Conservation (phyloP, 495 filamentous ascomycete species). For the Neurospora sp. region DNA sequence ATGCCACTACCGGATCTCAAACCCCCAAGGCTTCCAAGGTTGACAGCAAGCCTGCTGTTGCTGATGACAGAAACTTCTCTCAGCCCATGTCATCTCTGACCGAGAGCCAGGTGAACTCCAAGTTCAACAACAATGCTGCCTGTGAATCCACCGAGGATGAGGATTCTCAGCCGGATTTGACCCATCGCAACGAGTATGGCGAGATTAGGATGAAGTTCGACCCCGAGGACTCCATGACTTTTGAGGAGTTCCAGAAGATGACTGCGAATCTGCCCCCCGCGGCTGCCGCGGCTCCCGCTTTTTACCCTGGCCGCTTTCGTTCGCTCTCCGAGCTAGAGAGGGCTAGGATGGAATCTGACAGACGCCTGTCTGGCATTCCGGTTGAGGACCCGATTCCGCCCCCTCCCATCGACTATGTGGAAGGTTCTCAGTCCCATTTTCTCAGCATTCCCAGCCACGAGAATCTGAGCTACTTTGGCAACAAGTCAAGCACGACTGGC, state of each 20-base stretch:
- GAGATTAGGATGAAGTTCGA: neutral
- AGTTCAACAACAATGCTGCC: neutral
- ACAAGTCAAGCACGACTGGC: constrained; percentile 3
- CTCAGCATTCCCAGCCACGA: neutral
- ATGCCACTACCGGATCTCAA: neutral
- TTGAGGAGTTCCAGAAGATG: neutral
- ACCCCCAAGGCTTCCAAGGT: neutral
- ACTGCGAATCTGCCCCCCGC: neutral
- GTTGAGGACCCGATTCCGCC: neutral
- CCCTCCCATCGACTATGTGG: neutral
- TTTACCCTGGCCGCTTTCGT: neutral
- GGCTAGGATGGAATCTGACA: neutral
- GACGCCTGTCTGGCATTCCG: neutral
- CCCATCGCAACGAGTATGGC: neutral
- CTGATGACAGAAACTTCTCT: neutral
- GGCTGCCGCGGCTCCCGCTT: neutral
- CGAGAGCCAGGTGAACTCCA: neutral
- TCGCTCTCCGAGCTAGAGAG: neutral
- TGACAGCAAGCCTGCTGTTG: neutral
- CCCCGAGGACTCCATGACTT: neutral
- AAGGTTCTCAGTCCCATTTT: neutral
- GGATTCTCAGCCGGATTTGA: neutral
- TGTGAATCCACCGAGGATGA: neutral
- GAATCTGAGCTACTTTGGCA: neutral
- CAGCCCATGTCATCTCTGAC: neutral